These are phyloP conservation scores for Amylostereum areolatum DNA, from an alignment of 1,284 basidiomycete species.

Conservation along the genomic window DNA sequence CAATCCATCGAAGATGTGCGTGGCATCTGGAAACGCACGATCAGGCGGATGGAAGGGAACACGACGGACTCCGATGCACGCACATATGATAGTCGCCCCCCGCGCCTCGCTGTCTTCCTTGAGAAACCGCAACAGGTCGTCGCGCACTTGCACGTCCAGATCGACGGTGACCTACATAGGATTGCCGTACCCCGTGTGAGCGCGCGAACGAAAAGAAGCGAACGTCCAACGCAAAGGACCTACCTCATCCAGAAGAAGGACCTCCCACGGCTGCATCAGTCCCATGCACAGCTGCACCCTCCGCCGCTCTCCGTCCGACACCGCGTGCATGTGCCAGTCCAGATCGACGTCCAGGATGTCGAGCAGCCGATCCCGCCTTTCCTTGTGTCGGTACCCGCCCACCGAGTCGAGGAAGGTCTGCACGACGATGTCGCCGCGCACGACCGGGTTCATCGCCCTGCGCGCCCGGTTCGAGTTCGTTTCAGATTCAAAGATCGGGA, in stretches of 20 bases:
- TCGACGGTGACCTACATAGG: constrained; percentile 84
- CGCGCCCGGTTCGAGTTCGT: background rate
- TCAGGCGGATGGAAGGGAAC: constrained; percentile 2
- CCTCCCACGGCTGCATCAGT: constrained; percentile 93
- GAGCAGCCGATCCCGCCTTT: constrained; percentile 79
- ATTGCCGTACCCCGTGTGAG: background rate
- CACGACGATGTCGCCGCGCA: constrained; percentile 86
- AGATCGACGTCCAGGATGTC: constrained; percentile 93
- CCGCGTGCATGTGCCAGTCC: constrained; percentile 88
- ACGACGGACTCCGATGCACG: constrained; percentile 22
- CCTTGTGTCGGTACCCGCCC: constrained; percentile 92
- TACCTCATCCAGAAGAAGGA: constrained; percentile 91
- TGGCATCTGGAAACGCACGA: constrained; percentile 60
- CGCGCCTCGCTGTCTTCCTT: constrained; percentile 77
- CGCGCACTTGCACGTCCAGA: constrained; percentile 94
- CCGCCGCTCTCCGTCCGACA: constrained; percentile 94
- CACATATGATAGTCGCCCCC: constrained; percentile 87
- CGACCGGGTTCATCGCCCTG: constrained; percentile 96
- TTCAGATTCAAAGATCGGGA: no score
- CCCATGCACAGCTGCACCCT: constrained; percentile 96
- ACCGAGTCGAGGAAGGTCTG: constrained; percentile 91
- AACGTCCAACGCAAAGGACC: constrained; percentile 6
- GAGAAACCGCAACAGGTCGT: constrained; percentile 86
- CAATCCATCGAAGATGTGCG: constrained; percentile 93
- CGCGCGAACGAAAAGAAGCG: no score